Conservation (phyloP, 108 stramenopile species). For the Conticribra weissflogii region DNA sequence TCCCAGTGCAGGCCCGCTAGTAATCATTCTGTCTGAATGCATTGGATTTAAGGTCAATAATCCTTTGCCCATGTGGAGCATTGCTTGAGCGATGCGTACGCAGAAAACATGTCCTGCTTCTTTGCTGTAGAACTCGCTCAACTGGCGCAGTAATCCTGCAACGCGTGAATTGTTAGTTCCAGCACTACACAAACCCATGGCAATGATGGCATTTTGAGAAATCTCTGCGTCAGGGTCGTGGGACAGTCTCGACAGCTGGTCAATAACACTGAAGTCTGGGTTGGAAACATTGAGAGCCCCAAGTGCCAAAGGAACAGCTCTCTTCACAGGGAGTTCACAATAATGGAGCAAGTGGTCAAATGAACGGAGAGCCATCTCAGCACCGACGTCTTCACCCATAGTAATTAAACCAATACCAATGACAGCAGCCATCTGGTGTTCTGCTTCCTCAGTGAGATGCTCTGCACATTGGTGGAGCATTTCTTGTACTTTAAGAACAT, state of each 20-base stretch:
- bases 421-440: conserved; percentile 95
- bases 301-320: conserved; percentile 96
- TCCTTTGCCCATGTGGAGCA: conserved; percentile 99
- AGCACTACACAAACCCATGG: conserved; percentile 95
- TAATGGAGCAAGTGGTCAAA: conserved; percentile 99
- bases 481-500: conserved; percentile 96
- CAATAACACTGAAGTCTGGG: conserved; percentile 97
- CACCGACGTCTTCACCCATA: conserved; percentile 97
- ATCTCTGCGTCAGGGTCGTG: conserved; percentile 97
- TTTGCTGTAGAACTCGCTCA: conserved; percentile 97
- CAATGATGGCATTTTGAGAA: conserved; percentile 95
- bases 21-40: conserved; percentile 96
- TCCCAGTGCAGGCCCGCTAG: conserved; percentile 88
- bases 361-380: conserved; percentile 96
- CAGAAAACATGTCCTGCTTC: conserved; percentile 97
- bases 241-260: conserved; percentile 95
- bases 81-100: conserved; percentile 98
- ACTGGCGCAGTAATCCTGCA: conserved; percentile 95
- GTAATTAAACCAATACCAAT: conserved; percentile 96
- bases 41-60: conserved; percentile 94
- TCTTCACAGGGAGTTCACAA: conserved; percentile 96
- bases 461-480: conserved; percentile 99
- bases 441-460: conserved; percentile 93
- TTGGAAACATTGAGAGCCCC: conserved; percentile 93
- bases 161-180: conserved; percentile 99